Evolutionary conservation across 331 rosid species (phyloP), one percentile per base, ranked within the genome.

Genomic region (Malus hybrid): DNA sequence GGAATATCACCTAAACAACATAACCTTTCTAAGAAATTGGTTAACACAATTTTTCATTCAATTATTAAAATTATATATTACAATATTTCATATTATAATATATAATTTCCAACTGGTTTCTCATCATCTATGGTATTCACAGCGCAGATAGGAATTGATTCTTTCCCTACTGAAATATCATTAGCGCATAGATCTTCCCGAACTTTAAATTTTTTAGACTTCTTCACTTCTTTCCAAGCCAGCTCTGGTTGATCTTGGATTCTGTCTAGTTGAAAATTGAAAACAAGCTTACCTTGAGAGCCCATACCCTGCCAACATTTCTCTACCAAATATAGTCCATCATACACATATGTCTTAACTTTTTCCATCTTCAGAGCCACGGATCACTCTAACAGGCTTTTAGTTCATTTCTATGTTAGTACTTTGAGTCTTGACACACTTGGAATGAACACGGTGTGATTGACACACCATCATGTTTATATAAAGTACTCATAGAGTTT

Each of bases 121-220:
- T 87, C 94, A 62, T 87, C 86, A 79, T 93, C 93, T 72, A 87
- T 71, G 78, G 89, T 87, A 77, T 93, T 93, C 86, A 93, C 91
- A 19, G 89, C 94, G 80, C 82, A 87, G 48, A 91, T 71, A 18
- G 96, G 96, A 78, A 82, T 83, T 15, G 62, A 44, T 82, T 91
- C 98, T 83, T 83, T 87, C 80, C 98, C 98, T 52, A 75, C 57
- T 59, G 97, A 93, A 84, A 93, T 91, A 66, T 93, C 98, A 2
- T 72, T 83, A 24, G 84, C 78, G 34, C 96, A 88, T 63, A 83
- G 57, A 70, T 94, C 98, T 78, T 82, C 90, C 67, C 97, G 83
- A 66, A 77, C 83, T 82, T 82, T 86, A 73, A 77, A 77, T 73
- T 83, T 93, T 71, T 88, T 93, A 73, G 93, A 83, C 83, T 88